Conservation (phyloP, 805 yeast genomes). For the Lachancea thermotolerans region DNA sequence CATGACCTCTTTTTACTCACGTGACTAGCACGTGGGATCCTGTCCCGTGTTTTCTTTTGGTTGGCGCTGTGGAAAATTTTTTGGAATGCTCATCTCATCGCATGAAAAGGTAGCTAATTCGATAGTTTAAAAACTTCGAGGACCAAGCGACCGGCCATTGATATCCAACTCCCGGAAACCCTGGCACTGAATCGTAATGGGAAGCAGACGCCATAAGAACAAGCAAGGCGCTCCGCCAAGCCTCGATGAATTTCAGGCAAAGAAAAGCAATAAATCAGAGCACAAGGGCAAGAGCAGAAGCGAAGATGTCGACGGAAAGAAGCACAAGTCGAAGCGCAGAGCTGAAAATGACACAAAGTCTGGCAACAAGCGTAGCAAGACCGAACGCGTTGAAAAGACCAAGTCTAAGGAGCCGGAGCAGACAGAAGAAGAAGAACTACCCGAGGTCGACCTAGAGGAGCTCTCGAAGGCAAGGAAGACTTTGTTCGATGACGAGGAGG, state of each 20-base stretch:
- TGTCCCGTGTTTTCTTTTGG: neutral
- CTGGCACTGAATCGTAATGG: conserved; percentile 43
- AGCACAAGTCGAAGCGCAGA: conserved; percentile 15
- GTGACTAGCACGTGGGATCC: neutral
- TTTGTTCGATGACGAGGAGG: conserved; percentile 56
- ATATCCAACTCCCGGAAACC: neutral
- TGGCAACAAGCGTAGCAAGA: conserved; percentile 18
- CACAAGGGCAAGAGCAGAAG: conserved; percentile 34
- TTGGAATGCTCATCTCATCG: conserved; percentile 14
- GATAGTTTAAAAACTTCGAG: neutral
- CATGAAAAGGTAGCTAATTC: neutral
- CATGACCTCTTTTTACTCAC: neutral
- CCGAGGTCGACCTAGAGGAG: conserved; percentile 64
- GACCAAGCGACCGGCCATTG: neutral
- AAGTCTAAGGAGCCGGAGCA: conserved; percentile 7
- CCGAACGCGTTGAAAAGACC: conserved; percentile 16
- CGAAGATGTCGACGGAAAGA: conserved; percentile 20
- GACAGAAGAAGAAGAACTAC: conserved; percentile 43
- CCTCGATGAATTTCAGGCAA: conserved; percentile 71
- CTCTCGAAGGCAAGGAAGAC: conserved; percentile 64
- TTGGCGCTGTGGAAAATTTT: conserved; percentile 6
- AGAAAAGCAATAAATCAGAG: conserved; percentile 34
- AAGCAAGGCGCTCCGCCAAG: conserved; percentile 92
- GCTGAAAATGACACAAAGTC: conserved; percentile 9
- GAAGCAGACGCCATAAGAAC: conserved; percentile 80